Conservation (phyloP, 2,329 filamentous ascomycete genomes). For the Aspergillus awamori region DNA sequence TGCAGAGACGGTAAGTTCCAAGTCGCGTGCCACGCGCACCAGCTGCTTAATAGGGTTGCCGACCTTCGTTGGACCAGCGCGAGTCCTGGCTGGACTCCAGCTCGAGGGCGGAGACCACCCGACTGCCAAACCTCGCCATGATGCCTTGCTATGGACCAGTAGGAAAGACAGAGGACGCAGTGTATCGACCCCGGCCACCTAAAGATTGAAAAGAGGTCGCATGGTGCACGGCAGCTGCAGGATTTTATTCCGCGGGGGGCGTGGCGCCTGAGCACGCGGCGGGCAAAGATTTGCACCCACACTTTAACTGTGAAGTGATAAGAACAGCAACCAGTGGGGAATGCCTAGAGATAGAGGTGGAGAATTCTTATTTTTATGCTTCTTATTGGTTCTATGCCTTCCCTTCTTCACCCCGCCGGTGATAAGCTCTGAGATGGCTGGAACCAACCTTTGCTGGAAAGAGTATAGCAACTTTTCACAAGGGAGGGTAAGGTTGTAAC, state of each 20-base stretch:
- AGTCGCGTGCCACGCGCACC: background rate
- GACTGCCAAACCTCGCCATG: conserved; percentile 4
- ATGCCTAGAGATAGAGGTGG: background rate
- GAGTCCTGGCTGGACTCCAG: conserved; percentile 11
- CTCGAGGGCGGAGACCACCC: conserved; percentile 2
- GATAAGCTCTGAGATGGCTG: conserved; percentile 4
- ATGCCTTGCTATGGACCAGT: background rate
- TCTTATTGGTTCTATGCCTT: background rate
- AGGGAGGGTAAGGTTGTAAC: conserved; percentile 8
- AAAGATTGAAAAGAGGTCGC: background rate
- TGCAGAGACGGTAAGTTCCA: background rate
- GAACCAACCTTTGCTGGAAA: background rate
- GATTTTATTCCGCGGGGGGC: conserved; percentile 4
- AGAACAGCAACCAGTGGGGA: background rate
- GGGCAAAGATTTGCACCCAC: background rate
- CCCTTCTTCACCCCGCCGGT: background rate
- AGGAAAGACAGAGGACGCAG: background rate
- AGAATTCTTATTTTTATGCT: background rate
- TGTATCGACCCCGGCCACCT: background rate
- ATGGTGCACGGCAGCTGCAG: conserved; percentile 2
- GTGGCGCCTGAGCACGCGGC: background rate
- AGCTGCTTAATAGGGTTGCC: background rate
- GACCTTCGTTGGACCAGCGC: conserved; percentile 12
- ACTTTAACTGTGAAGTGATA: background rate
- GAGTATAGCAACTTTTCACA: background rate